Evolutionary conservation across 495 filamentous ascomycete genomes (phyloP), one percentile per base, ranked within the genome.

Genomic region (Talaromyces nanjingensis): DNA sequence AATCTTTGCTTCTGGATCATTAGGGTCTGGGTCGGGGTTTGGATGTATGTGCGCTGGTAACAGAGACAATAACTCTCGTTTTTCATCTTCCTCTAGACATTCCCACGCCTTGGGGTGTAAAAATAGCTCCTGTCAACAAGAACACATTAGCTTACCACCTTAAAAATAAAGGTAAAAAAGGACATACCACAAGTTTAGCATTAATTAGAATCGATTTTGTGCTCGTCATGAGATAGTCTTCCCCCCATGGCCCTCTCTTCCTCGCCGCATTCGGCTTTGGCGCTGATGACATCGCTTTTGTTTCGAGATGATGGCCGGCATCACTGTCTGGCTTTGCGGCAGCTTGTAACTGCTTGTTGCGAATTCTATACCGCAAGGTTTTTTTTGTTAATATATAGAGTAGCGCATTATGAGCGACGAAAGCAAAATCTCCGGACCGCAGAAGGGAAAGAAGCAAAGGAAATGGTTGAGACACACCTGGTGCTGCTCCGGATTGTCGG

Each of bases 61-160:
- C 29, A 82, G 73, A 54, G 77, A 69, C 1, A 88, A 71, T 0
- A 90, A 76, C 27, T 82, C 77, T 53, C 76, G 65, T 70, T 83
- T 84, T 64, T 89, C 86, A 25, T 76, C 76, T 33, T 76, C 74
- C 2, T 79, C 80, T 4, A 90, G 77, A 33, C 78, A 66, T 27
- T 84, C 75, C 85, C 87, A 90, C 18, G 86, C 82, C 59, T 73
- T 69, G 1, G 83, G 82, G 49, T 77, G 76, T 8, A 83, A 76
- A 3, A 90, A 72, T 8, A 89, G 72, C 58, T 78, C 81, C 86
- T 88, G 64, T 6, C 63, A 16, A 67, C 31, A 62, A 18, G 7
- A 45, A 73, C 53, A 68, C 64, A 61, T 57, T 66, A 57, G 39
- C 11, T 24, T 16, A 24, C 39, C 20, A 31, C n/a, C 27, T 47